Evolutionary conservation across 805 yeast genomes (phyloP).

Genomic region (Kodamaea jinghongensis): DNA sequence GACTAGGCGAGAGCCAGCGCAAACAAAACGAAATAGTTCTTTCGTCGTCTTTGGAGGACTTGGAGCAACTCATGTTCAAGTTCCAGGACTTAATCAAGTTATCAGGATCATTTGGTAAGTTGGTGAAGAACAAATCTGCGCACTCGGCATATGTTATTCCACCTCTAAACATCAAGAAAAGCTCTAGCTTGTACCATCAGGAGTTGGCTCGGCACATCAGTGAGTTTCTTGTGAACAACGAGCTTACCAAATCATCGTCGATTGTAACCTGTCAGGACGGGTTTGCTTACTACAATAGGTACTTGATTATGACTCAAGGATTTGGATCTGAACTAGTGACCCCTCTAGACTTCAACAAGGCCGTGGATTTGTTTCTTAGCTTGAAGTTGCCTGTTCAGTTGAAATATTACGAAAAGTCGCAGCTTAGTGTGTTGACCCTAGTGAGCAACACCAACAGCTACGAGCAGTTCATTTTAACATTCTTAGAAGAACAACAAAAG

Average conservation of each 20-base stretch:
- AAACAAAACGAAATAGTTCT: conserved; percentile 59
- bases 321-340: conserved; percentile 63
- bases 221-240: conserved; percentile 52
- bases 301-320: conserved; percentile 33
- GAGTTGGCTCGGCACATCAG: conserved; percentile 79
- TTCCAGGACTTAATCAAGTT: conserved; percentile 69
- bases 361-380: conserved; percentile 55
- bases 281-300: conserved; percentile 42
- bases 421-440: conserved; percentile 32
- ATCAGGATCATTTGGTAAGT: conserved; percentile 40
- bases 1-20: conserved; percentile 51
- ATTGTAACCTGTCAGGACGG: conserved; percentile 42
- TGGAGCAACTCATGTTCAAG: conserved; percentile 72
- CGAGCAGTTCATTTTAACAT: conserved; percentile 25
- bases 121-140: conserved; percentile 3
- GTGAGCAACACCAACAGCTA: conserved; percentile 23
- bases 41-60: conserved; percentile 68
- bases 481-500: conserved; percentile 22
- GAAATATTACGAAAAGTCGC: conserved; percentile 31
- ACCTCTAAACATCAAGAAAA: conserved; percentile 35
- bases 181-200: conserved; percentile 44
- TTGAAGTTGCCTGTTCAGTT: conserved; percentile 57
- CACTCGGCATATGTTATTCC: conserved; percentile 16
- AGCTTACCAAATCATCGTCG: conserved; percentile 29
- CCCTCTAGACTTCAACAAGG: conserved; percentile 62